Evolutionary conservation across 345 rosid genomes (phyloP), one percentile per base, ranked within the genome.

Genomic region (Ailanthus altissimus): DNA sequence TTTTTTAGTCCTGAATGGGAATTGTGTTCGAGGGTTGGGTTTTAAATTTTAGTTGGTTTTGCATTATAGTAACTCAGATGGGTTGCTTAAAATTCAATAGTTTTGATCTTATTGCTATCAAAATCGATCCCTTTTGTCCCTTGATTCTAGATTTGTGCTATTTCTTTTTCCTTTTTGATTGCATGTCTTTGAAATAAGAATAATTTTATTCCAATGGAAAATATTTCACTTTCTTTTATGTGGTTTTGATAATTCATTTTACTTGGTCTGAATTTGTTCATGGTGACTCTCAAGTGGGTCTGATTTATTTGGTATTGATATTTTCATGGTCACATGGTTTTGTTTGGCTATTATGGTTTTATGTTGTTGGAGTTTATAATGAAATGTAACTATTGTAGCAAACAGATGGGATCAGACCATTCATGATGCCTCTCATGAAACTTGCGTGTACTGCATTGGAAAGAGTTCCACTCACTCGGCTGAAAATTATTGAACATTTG

Each of bases 391-490:
- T 26, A 45, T 73, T 88, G 86, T 86, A 92, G 98, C 88, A 83
- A 88, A 79, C 83, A 83, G 99, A 96, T 89, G 99, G 99, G 77
- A 91, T 96, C 68, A 91, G 99, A 83, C 99, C 98, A 75, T 96
- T 96, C 74, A 91, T 93, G 13, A 96, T 96, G 98, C 98, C 99
- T 23, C 90, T 96, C 50, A 96, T 96, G 99, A 91, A 84, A 83
- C 97, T 96, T 70, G 97, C 97, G n/a, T 93, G 98, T 74, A 92
- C 98, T 59, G 99, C 98, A 0, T 70, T 93, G 78, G 99, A 93
- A 82, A 92, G 99, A 86, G 99, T 92, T 83, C 97, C 97, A 50
- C 88, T 96, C 18, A 93, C 94, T 3, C 85, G 99, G 8, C 75
- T 81, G 5, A 92, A 89, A 84, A 80, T 92, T 72, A 86, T 93